Evolutionary conservation across 75 land plant species (phyloP).

Genomic region (Azolla pinnata): DNA sequence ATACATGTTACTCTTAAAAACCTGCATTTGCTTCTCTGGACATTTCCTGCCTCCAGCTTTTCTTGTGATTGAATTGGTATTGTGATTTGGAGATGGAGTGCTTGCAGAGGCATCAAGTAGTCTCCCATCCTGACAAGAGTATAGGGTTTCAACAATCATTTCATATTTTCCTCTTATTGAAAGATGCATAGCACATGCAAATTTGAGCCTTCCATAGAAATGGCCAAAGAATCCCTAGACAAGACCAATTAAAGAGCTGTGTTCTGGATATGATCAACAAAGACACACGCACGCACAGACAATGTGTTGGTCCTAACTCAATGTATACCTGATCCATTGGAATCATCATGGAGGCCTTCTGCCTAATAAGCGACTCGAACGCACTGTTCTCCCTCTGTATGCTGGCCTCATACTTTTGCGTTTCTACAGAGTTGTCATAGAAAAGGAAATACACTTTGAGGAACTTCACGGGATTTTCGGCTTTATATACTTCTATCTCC

Average conservation of each 20-base stretch:
- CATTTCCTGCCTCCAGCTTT: constrained; percentile 93
- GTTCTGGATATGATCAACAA: no score
- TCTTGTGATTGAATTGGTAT: constrained; percentile 58
- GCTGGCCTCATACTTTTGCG: constrained; percentile 88
- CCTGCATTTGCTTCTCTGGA: constrained; percentile 82
- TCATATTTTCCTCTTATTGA: no score
- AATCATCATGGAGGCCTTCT: constrained; percentile 95
- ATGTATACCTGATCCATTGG: constrained; percentile 90
- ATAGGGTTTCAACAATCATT: not conserved
- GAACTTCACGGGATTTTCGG: constrained; percentile 54
- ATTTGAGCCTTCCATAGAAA: no score
- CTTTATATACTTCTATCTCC: constrained; percentile 87
- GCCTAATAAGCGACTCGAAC: constrained; percentile 91
- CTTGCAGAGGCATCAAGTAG: constrained; percentile 32
- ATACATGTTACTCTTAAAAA: constrained; percentile 3
- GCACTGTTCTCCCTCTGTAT: constrained; percentile 83
- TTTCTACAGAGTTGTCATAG: constrained; percentile 91
- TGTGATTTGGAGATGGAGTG: constrained; percentile 22
- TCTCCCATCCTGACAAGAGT: constrained; percentile 50
- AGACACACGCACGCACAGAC: no score
- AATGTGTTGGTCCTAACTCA: no score
- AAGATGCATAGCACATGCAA: no score
- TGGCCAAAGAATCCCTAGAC: no score
- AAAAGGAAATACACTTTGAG: constrained; percentile 93
- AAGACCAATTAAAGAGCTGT: no score